Evolutionary conservation across 139 green algal species (phyloP), one percentile per base, ranked within the genome.

Genomic region (Coccomyxa sp.): DNA sequence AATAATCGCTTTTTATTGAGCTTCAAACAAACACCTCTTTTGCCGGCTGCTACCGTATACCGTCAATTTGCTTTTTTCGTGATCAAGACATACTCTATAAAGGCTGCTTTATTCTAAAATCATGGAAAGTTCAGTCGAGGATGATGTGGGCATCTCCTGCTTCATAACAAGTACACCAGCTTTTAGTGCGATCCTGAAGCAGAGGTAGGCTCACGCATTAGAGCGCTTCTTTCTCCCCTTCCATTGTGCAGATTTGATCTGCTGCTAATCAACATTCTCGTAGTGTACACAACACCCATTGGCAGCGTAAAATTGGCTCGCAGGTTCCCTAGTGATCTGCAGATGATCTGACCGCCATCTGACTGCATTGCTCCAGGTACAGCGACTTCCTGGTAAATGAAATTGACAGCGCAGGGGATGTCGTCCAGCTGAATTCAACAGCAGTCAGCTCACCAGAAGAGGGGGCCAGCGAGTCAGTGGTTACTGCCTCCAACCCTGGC

Each of bases 331-430:
- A 71, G 63, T 71, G 63, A 71, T 71, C 18, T 71, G 63, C 63
- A 9, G 18, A 9, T 11, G 18, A 71, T 71, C 18, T 71, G 38
- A 51, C 38, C 38, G 38, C 38, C 38, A 51, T 7, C 38, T 51
- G 38, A 51, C 3, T 51, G 38, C 38, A 51, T 51, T 3, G 38
- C 58, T 78, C 13, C 85, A 96, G 94, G 81, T 97, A 92, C 82
- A 88, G 87, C 13, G 94, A 98, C 88, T 98, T 98, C 82, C 90
- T 93, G 14, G 94, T 98, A 0, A 95, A 92, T 67, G 94, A 98
- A 82, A 81, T 98, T 0, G 88, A 91, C 63, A 38, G 85, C 13
- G 16, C 89, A 0, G 94, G 92, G 10, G 77, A 83, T 0, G 85
- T 93, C 12, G 92, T 93, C 15, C 80, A 83, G 7, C 83, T 97